Conservation (phyloP, 495 filamentous ascomycete genomes). For the Parachaetomium inaequale region DNA sequence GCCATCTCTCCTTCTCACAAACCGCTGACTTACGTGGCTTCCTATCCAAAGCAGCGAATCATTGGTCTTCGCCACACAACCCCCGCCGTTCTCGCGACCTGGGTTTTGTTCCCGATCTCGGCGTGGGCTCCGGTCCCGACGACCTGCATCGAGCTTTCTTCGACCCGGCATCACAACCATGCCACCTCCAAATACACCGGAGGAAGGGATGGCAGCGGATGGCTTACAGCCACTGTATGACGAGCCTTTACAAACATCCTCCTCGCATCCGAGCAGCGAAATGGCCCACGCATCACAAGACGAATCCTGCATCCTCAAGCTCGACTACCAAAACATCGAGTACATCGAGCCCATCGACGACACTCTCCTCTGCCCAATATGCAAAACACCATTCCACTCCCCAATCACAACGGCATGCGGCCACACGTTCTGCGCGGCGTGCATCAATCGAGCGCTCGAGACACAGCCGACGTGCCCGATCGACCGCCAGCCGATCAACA, state of each 20-base stretch:
- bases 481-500: constrained; percentile 45
- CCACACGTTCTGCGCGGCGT: constrained; percentile 67
- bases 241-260: background rate
- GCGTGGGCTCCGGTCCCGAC: background rate
- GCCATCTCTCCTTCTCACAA: background rate
- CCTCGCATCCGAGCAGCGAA: background rate
- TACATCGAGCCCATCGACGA: constrained; percentile 67
- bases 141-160: background rate
- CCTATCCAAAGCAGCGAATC: too few relatives aligned
- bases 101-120: background rate
- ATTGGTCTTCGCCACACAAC: too few relatives aligned
- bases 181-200: constrained; percentile 27
- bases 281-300: constrained; percentile 8
- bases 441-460: constrained; percentile 59
- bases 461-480: constrained; percentile 48
- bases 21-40: background rate
- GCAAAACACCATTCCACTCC: constrained; percentile 67
- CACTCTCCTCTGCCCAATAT: constrained; percentile 81
- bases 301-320: constrained; percentile 3
- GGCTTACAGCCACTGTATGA: background rate
- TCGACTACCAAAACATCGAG: constrained; percentile 67
- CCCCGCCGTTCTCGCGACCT: too few relatives aligned
- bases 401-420: constrained; percentile 69
- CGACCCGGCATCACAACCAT: background rate
- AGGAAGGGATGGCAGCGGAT: constrained; percentile 9